Evolutionary conservation across 768 basidiomycete genomes (phyloP), one percentile per base, ranked within the genome.

Genomic region (Nevesoporus exiguus): DNA sequence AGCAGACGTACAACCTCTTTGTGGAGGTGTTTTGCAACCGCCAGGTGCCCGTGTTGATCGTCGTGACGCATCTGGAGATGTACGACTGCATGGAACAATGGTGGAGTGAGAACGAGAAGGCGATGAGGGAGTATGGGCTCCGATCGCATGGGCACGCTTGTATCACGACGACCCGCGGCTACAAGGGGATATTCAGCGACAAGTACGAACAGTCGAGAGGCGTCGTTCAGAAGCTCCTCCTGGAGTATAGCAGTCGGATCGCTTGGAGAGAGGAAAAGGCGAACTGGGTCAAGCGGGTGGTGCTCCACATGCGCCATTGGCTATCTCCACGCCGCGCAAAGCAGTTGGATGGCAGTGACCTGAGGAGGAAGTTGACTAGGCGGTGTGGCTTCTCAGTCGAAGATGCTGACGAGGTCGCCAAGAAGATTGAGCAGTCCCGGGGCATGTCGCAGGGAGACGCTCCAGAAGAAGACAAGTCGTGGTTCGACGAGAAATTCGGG

Each of bases 61-160:
- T 66, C 2, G 73, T 74, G 3, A 73, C 72, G 3, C 72, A 74
- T n/a, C 56, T 72, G 47, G 73, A 73, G 54, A 65, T 49, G 47
- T 57, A 57, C 29, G 65, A 72, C 5, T 30, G 47, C 31, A 74
- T 73, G 66, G 69, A 71, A 11, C 56, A 64, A 22, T 79, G 77
- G 77, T 78, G 76, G 76, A 49, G 14, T 36, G 52, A 63, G 36
- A 78, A 78, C 55, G 61, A 73, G 34, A 47, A 54, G 21, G 48
- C 44, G 2, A 73, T 79, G 57, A 64, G 55, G 30, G 49, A 57
- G 7, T 64, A 73, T 30, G 64, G 62, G 13, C 75, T 79, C 53
- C 34, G 52, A 8, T 75, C 70, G 13, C 52, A 61, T 21, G 75
- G 69, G 3, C 69, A 74, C 29, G 75, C 72, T 5, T 78, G 78